These are phyloP conservation scores for Phaseolus lunatus DNA, from an alignment of 306 rosid species.

Conservation along the genomic window DNA sequence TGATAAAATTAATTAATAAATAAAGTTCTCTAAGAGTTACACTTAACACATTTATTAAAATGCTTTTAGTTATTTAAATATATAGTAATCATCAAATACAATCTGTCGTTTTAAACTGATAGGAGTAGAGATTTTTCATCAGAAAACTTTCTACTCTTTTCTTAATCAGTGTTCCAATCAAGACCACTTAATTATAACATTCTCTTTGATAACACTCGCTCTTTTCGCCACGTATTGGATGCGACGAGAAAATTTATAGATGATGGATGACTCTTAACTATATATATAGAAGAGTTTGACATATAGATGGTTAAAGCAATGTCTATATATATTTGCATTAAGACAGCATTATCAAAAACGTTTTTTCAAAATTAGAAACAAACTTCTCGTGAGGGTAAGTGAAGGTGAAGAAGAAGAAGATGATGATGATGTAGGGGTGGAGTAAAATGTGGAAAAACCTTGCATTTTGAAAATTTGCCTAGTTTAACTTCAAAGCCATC, in stretches of 20 bases:
- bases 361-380: constrained; percentile 38
- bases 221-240: constrained; percentile 23
- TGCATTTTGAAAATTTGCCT: not conserved
- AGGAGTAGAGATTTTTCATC: not conserved
- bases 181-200: not conserved
- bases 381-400: constrained; percentile 48
- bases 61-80: not conserved
- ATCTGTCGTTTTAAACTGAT: not conserved
- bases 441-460: constrained; percentile 5
- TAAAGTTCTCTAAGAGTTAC: not conserved
- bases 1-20: no score
- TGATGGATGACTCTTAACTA: constrained; percentile 15
- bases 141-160: not conserved
- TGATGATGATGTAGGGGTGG: not conserved
- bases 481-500: not conserved
- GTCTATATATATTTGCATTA: not conserved
- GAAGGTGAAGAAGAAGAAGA: not conserved
- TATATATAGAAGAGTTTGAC: constrained; percentile 38
- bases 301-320: constrained; percentile 39
- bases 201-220: not conserved
- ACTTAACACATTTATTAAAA: no score
- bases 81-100: not conserved
- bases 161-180: not conserved
- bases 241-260: constrained; percentile 6
- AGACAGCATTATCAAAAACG: constrained; percentile 28